A percentile compares a stretch with the other conserved stretches of the same genome.
Conservation (phyloP, 106 monocot species). For the Dendrobium chrysotoxum region DNA sequence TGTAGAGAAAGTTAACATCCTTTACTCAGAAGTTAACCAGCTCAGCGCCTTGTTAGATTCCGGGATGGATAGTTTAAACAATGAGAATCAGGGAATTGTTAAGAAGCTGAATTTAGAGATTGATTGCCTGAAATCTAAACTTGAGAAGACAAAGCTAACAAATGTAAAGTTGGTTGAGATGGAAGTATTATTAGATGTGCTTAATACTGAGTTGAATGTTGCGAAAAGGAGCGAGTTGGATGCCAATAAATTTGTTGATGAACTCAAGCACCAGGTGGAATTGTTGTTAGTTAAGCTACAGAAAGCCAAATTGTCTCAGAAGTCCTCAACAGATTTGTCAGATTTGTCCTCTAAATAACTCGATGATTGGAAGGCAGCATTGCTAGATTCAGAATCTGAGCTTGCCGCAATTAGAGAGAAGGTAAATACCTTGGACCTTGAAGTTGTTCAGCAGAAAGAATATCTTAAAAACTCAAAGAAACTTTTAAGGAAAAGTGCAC, state of each 20-base stretch:
- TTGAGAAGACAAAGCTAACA: conserved; percentile 25
- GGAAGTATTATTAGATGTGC: conserved; percentile 27
- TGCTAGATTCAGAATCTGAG: conserved; percentile 21
- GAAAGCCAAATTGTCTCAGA: conserved; percentile 26
- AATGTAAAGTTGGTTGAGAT: conserved; percentile 28
- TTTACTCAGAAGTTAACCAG: conserved; percentile 40
- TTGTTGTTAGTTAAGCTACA: conserved; percentile 16
- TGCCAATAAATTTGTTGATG: conserved; percentile 3
- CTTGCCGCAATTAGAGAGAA: conserved; percentile 27
- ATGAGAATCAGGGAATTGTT: conserved; percentile 32
- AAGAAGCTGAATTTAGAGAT: conserved; percentile 31
- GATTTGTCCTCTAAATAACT: conserved; percentile 14
- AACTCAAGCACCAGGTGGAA: background rate
- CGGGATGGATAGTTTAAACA: conserved; percentile 9
- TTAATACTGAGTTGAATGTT: conserved; percentile 23
- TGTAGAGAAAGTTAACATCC: conserved; percentile 44
- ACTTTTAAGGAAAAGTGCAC: too few relatives aligned
- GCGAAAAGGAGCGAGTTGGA: conserved; percentile 31
- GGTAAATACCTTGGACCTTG: conserved; percentile 29
- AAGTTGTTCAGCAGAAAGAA: conserved; percentile 16
- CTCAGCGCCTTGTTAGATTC: conserved; percentile 43
- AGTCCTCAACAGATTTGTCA: conserved; percentile 13
- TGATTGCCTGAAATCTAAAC: conserved; percentile 26
- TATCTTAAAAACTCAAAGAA: too few relatives aligned
- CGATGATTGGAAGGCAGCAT: conserved; percentile 20